Conservation (phyloP, 2,329 filamentous ascomycete genomes). For the Diaporthe eres region DNA sequence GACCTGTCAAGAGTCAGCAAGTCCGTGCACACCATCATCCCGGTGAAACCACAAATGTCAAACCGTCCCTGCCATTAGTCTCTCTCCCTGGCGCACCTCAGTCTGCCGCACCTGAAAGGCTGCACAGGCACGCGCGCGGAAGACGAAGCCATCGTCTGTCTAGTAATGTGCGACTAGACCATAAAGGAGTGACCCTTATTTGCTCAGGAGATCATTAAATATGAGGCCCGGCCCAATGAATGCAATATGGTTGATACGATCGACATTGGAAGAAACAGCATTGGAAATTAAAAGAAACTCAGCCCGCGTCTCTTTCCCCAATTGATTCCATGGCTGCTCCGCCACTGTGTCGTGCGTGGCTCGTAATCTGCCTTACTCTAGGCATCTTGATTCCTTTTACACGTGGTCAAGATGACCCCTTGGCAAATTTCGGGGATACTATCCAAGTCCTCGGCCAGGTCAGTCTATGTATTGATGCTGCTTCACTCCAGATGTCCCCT, state of each 20-base stretch:
- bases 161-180: not conserved
- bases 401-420: not conserved
- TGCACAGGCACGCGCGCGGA: not conserved
- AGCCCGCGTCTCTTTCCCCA: too few relatives aligned
- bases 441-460: constrained; percentile 26
- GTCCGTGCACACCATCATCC: not conserved
- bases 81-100: not conserved
- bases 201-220: not conserved
- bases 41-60: not conserved
- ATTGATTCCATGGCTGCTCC: not conserved
- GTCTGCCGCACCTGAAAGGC: not conserved
- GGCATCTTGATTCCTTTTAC: not conserved
- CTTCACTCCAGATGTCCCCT: not conserved
- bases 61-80: not conserved
- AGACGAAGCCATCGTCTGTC: constrained; percentile 17
- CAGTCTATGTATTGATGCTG: not conserved
- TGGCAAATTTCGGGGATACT: constrained; percentile 5
- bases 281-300: too few relatives aligned
- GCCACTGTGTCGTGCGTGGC: too few relatives aligned
- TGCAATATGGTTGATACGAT: not conserved
- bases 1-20: not conserved
- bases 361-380: not conserved
- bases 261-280: too few relatives aligned
- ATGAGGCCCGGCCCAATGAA: not conserved
- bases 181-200: not conserved